Conservation (phyloP, 1,284 basidiomycete species). For the Ganoderma sp. region DNA sequence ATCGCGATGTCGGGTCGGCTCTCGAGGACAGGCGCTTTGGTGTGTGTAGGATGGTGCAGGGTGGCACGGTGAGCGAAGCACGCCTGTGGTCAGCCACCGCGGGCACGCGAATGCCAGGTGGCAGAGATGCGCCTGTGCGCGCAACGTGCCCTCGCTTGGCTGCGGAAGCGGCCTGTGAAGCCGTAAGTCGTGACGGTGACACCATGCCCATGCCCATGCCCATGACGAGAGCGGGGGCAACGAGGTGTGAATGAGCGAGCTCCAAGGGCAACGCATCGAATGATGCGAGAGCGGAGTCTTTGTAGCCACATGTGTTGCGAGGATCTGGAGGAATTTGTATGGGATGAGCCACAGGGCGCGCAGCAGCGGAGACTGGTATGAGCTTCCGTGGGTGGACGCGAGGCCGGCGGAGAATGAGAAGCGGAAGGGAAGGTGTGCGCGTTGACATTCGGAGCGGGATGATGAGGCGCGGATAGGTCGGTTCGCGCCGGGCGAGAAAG, state of each 20-base stretch:
- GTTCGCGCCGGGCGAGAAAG: not conserved
- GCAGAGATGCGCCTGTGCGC: constrained; percentile 10
- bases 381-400: not conserved
- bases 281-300: not conserved
- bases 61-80: not conserved
- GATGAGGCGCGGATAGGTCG: constrained; percentile 20
- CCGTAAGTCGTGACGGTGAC: not conserved
- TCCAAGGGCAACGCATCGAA: not conserved
- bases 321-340: constrained; percentile 7
- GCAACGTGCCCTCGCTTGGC: constrained; percentile 11
- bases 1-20: constrained; percentile 3
- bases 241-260: not conserved
- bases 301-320: not conserved
- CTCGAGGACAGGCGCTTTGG: not conserved
- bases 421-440: not conserved
- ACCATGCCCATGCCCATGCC: not conserved
- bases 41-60: not conserved
- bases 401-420: constrained; percentile 10
- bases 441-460: not conserved
- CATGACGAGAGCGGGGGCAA: not conserved
- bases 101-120: constrained; percentile 7
- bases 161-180: constrained; percentile 7
- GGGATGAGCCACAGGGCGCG: not conserved
- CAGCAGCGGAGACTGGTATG: constrained; percentile 21
- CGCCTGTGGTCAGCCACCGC: not conserved